Evolutionary conservation across 1,284 basidiomycete species (phyloP), one percentile per base, ranked within the genome.

Genomic region (Cryptococcus sp.): DNA sequence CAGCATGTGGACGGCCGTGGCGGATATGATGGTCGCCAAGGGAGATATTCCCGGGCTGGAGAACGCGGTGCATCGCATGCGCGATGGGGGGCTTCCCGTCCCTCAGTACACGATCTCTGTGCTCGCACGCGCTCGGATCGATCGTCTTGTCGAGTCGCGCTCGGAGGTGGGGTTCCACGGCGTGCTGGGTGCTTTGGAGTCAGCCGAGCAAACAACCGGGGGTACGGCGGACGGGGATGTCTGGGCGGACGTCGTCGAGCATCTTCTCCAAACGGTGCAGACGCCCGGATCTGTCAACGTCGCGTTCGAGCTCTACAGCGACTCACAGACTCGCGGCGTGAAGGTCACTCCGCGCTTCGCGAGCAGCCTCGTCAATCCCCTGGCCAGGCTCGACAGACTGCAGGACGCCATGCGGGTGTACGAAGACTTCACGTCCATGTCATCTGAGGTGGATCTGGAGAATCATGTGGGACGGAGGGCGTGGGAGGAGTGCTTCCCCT

Each of bases 241-340:
- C 16, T 70, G 68, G 68, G 57, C 60, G 1, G 50, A 51, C 2
- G 24, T 63, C 20, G 40, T 68, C 6, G 36, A 51, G 35, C 38
- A 52, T 16, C 50, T 63, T 12, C 44, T 63, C 4, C 46, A 44
- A 9, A 28, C 50, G 35, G 51, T 60, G 2, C 47, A 47, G 35
- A 45, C 55, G 24, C 55, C 38, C 6, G 50, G 57, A 16, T 20
- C 61, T 2, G 33, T 63, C 13, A 51, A 64, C 50, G 20, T 64
- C 37, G 55, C 59, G 18, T 23, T 64, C 18, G 51, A 54, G 18
- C 56, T 64, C 7, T 70, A 67, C 49, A 36, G 48, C n/a, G 58
- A 60, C 16, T 54, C 58, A 1, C 52, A 61, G 16, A 43, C 40
- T n/a, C 55, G 63, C 18, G 60, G 60, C 3, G 24, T 63, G 2